Evolutionary conservation across 495 filamentous ascomycete species (phyloP).

Genomic region (Tetracladium setigerum): DNA sequence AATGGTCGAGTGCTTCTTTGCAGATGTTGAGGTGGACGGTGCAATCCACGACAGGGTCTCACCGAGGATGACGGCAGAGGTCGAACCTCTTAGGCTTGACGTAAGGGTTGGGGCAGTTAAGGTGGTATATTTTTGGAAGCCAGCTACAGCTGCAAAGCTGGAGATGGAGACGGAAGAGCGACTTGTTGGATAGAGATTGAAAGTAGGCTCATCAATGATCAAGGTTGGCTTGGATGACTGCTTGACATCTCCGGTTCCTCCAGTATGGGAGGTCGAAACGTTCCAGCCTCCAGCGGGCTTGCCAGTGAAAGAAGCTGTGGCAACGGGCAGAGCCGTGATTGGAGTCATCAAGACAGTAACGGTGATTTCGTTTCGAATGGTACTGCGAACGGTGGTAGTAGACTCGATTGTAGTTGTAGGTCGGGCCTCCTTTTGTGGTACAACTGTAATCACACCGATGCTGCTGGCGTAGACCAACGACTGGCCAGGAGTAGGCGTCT

Average conservation of each 20-base stretch:
- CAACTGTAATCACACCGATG: slow-evolving; percentile 8
- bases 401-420: too few species aligned
- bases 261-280: too few species aligned
- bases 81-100: not conserved
- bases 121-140: slow-evolving; percentile 2
- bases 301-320: too few species aligned
- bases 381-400: too few species aligned
- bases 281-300: too few species aligned
- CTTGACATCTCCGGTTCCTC: too few species aligned
- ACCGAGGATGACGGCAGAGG: not conserved
- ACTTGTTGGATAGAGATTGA: slow-evolving; percentile 5
- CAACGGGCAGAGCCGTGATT: too few species aligned
- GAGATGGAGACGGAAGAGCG: not conserved
- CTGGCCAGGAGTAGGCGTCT: not conserved
- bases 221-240: too few species aligned
- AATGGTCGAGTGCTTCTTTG: too few species aligned
- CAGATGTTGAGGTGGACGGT: not conserved
- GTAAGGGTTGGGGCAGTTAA: not conserved
- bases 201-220: not conserved
- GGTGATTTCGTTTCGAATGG: too few species aligned
- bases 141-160: not conserved
- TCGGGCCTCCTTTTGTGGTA: too few species aligned
- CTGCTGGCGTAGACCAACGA: slow-evolving; percentile 10
- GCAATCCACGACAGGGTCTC: slow-evolving; percentile 1
- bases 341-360: too few species aligned